Base-by-base conservation (phyloP, 192 early-diverging fungal species). In the Entrophospora sp. region DNA sequence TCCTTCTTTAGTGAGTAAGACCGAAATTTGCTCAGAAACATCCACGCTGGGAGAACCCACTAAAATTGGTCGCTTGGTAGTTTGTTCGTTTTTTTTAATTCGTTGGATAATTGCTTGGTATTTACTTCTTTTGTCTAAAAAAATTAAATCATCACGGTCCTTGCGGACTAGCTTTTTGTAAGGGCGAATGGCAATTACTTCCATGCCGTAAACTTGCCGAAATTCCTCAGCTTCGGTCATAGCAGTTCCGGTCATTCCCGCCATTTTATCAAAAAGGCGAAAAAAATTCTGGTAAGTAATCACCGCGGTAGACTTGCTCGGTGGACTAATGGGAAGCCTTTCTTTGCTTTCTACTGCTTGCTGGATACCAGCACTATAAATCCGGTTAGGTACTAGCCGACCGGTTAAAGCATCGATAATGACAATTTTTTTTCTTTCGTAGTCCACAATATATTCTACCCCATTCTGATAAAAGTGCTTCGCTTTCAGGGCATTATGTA, bases 201-300 rank as follows among this genome's bases (percentile, higher is more conserved):
- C 48, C 48, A 49, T 49, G 9, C 48, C 48, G 48, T 49, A 49
- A 22, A 49, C 48, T 49, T 49, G 48, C 9, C 48, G 48, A 49
- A 49, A 49, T 24, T 49, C 48, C 6, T 49, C 48, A 24, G 48
- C 48, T 49, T 49, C 48, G 18, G 7, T 49, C 48, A 10, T 49
- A 22, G 48, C 48, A 22, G 48, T 49, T 49, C 48, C 48, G 48
- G 48, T 49, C 48, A 49, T 49, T 5, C 48, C 48, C 18, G 48
- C 5, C 18, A 49, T 10, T 24, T 49, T 49, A 22, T 49, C 48
- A 49, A 49, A 49, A n/a, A 49, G 48, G 24, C 48, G 48, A 24
- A 49, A 49, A 49, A 49, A 49, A 49, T 49, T 49, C 18, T 49
- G 48, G 18, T 49, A 49, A 24, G 48, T 49, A 49, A 49, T 49